Conservation (phyloP, 2,329 filamentous ascomycete species). For the Ascochyta pisi region DNA sequence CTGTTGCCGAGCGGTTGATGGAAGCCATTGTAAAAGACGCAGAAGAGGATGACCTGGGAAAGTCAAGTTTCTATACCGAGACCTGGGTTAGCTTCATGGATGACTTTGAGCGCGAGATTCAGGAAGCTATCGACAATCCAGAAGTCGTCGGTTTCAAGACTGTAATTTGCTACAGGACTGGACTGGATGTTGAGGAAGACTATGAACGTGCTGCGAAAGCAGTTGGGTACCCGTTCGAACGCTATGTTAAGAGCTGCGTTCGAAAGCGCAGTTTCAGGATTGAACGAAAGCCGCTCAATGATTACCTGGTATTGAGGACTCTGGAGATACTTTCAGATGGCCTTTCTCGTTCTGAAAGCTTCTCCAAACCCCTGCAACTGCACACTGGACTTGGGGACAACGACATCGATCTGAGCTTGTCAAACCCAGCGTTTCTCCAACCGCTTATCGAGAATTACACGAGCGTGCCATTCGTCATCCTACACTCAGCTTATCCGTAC, state of each 20-base stretch:
- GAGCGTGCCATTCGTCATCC: slow-evolving; percentile 74
- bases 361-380: slow-evolving; percentile 78
- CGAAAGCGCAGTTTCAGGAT: slow-evolving; percentile 59
- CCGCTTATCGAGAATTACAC: slow-evolving; percentile 73
- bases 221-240: slow-evolving; percentile 49
- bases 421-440: slow-evolving; percentile 79
- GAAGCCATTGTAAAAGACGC: slow-evolving; percentile 57
- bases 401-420: slow-evolving; percentile 72
- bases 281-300: slow-evolving; percentile 70
- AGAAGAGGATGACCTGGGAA: slow-evolving; percentile 43
- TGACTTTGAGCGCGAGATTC: slow-evolving; percentile 62
- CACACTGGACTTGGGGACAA: slow-evolving; percentile 84
- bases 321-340: slow-evolving; percentile 63
- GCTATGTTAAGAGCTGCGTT: slow-evolving; percentile 50
- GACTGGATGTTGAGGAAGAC: slow-evolving; percentile 63
- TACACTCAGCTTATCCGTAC: slow-evolving; percentile 84
- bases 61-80: slow-evolving; percentile 43
- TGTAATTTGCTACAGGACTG: slow-evolving; percentile 81
- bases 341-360: slow-evolving; percentile 36
- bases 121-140: slow-evolving; percentile 65
- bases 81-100: slow-evolving; percentile 56
- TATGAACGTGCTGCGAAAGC: slow-evolving; percentile 48
- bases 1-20: slow-evolving; percentile 69
- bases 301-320: slow-evolving; percentile 70
- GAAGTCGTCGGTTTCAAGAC: slow-evolving; percentile 83